These are phyloP conservation scores for Yarrowia galli DNA, from an alignment of 1,139 yeast genomes.

Conservation along the genomic window DNA sequence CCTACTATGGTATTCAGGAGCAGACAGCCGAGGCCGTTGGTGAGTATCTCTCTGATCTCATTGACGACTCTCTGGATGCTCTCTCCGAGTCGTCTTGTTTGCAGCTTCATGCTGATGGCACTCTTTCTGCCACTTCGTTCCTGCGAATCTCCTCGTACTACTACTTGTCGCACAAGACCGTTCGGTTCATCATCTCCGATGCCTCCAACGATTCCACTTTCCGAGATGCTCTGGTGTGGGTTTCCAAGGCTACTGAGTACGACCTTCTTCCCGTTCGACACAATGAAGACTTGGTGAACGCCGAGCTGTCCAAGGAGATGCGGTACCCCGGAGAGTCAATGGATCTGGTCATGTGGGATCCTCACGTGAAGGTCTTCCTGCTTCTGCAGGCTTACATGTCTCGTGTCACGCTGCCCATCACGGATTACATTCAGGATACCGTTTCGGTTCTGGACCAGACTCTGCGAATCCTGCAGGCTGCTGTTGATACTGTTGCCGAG, in stretches of 20 bases:
- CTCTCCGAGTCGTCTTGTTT: constrained; percentile 80
- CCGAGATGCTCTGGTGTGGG: constrained; percentile 72
- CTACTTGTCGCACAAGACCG: constrained; percentile 89
- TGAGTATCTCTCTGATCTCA: constrained; percentile 70
- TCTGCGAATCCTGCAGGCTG: constrained; percentile 91
- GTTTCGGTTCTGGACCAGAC: constrained; percentile 93
- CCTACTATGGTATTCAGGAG: constrained; percentile 89
- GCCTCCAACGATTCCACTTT: constrained; percentile 55
- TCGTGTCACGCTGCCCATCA: constrained; percentile 85
- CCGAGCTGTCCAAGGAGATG: constrained; percentile 84
- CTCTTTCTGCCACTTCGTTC: constrained; percentile 69
- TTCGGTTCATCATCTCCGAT: constrained; percentile 66
- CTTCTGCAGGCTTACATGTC: constrained; percentile 87
- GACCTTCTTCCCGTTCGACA: constrained; percentile 94
- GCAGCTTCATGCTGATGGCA: constrained; percentile 56
- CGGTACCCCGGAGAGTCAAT: constrained; percentile 66
- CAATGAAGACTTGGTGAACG: constrained; percentile 91
- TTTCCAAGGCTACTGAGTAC: constrained; percentile 85
- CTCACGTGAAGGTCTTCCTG: constrained; percentile 89
- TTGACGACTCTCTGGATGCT: constrained; percentile 73
- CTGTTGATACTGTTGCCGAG: constrained; percentile 88
- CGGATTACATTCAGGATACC: constrained; percentile 94
- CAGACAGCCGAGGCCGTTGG: constrained; percentile 65
- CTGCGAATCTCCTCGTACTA: constrained; percentile 88
- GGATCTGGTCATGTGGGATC: constrained; percentile 85